phyloP scores from a whole-genome alignment of 2,329 filamentous ascomycete species.

The Hypoxylon rubiginosum region DNA sequence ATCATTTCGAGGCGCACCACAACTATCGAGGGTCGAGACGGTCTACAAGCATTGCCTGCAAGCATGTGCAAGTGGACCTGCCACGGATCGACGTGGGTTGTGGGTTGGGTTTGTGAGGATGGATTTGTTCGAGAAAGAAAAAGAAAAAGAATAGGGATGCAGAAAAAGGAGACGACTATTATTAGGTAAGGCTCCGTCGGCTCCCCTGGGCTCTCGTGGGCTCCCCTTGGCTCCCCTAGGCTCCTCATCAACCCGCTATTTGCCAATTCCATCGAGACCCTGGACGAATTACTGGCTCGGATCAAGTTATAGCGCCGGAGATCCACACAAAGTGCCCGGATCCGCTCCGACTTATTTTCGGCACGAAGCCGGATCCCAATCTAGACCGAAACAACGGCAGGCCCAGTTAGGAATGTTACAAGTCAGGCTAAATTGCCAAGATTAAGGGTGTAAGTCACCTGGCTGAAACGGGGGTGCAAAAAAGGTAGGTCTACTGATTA shows the following conservation, averaged over 20 bases:
- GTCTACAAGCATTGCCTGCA: conserved; percentile 24
- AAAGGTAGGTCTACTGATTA: conserved; percentile 28
- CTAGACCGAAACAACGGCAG: conserved; percentile 33
- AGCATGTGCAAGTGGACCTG: conserved; percentile 42
- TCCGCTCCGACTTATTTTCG: conserved; percentile 44
- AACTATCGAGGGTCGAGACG: conserved; percentile 31
- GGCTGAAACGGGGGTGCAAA: conserved; percentile 35
- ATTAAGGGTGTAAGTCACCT: conserved; percentile 35
- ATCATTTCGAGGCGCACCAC: conserved; percentile 30
- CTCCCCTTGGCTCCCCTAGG: background rate
- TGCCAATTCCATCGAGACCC: conserved; percentile 28
- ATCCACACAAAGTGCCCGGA: conserved; percentile 30
- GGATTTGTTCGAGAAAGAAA: conserved; percentile 1
- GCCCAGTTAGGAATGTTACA: conserved; percentile 42
- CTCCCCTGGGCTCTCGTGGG: background rate
- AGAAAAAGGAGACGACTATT: conserved; percentile 4
- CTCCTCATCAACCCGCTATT: conserved; percentile 30
- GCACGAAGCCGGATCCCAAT: conserved; percentile 35
- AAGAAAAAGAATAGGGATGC: conserved; percentile 8
- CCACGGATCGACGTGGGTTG: conserved; percentile 36
- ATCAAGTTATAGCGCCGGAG: conserved; percentile 35
- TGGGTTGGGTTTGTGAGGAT: conserved; percentile 36
- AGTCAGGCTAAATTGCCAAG: conserved; percentile 44
- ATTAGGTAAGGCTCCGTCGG: conserved; percentile 30
- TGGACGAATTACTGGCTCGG: conserved; percentile 38